Base-by-base conservation (phyloP, 805 yeast species). In the Candida nonsorbophila region DNA sequence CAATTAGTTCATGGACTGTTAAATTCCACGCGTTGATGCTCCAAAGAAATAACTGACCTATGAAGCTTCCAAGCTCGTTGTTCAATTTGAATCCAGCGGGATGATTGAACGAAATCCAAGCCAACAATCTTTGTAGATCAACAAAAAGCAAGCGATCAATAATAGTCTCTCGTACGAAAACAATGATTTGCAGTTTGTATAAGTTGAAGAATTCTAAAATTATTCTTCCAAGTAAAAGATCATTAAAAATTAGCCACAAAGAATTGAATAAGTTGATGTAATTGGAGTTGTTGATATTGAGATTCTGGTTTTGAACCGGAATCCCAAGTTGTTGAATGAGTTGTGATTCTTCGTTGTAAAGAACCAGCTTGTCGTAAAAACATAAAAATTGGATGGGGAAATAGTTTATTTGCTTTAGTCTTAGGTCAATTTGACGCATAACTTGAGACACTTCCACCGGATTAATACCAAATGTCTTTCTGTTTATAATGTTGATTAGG, bases 51-150 rank as follows among this genome's bases (percentile, higher is more conserved):
- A 92, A 56, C 33, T 86, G 94, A 20, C 95, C 95, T 50, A 90
- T 68, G 46, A 92, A 94, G 10, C 64, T 68, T 0, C 96, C 84
- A 12, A 92, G 64, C 45, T 87, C 96, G 35, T 77, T 79, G 52
- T 92, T 92, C 29, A 92, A 70, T 48, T 92, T 92, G 44, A 92
- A 77, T 4, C 98, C 98, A 10, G 90, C 95, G 0, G 98, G 98
- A 45, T 88, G 83, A 37, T 77, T 38, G 14, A 44, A 71, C 64
- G 87, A 85, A 20, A 92, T 65, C 88, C 94, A 83, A 0, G 61
- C 41, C 3, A 88, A 75, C 21, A 78, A 50, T 3, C 48, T 36
- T 12, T 66, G 56, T 24, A 79, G 54, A n/a, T 64, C 62, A 19
- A 58, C 47, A 31, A 73, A 72, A 9, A 80, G 38, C 1, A 65